A percentile compares a stretch with the other conserved stretches of the same genome.
These are phyloP conservation scores for Eutrema yunnanense DNA, from an alignment of 345 rosid genomes.

Conservation along the genomic window DNA sequence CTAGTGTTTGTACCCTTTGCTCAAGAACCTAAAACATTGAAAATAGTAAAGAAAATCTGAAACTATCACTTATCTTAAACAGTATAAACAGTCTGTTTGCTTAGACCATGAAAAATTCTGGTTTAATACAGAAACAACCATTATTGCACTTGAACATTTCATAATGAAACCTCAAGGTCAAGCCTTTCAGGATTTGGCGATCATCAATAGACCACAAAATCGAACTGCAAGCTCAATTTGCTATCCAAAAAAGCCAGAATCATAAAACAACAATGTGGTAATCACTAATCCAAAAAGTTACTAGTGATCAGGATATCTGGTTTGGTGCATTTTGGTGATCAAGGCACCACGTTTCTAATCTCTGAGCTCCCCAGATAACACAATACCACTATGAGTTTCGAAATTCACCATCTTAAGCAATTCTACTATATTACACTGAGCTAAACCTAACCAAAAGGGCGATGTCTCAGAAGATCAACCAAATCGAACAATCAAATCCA, in stretches of 20 bases:
- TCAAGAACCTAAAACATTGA: conserved; percentile 65
- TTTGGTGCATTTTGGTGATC: neutral
- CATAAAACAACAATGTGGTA: neutral
- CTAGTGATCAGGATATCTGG: neutral
- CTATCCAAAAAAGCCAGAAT: neutral
- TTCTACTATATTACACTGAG: neutral
- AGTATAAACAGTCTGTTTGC: too few relatives aligned
- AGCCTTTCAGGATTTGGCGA: conserved; percentile 9
- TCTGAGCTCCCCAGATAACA: neutral
- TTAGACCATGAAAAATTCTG: too few relatives aligned
- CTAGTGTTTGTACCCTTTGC: conserved; percentile 92
- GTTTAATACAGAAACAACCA: neutral
- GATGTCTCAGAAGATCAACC: neutral
- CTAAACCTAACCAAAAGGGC: neutral
- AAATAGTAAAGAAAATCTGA: neutral
- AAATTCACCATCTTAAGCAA: neutral
- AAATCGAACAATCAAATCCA: conserved; percentile 6
- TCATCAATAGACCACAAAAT: neutral
- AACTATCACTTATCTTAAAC: neutral
- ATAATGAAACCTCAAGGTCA: neutral
- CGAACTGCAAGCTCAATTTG: neutral
- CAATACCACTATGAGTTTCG: neutral
- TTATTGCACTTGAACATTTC: neutral
- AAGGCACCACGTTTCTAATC: neutral
- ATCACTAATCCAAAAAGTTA: neutral